These are phyloP conservation scores for Malbranchea cinnamomea DNA, from an alignment of 2,329 filamentous ascomycete species.

Conservation along the genomic window DNA sequence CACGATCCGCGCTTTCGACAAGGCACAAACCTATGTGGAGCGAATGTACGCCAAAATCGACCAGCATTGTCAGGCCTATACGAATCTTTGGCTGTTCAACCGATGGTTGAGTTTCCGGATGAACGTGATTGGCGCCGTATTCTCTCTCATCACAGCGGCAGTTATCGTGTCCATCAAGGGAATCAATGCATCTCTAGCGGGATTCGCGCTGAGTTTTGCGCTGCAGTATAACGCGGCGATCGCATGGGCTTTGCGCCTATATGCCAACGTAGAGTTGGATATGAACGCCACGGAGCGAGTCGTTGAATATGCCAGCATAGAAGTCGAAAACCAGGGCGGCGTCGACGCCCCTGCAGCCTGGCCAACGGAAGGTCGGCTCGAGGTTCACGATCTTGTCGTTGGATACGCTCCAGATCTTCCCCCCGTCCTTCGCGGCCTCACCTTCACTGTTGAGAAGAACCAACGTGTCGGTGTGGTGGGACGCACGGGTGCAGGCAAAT, in stretches of 20 bases:
- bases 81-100: constrained; percentile 58
- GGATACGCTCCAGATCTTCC: constrained; percentile 57
- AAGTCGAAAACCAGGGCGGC: constrained; percentile 51
- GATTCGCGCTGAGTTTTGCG: constrained; percentile 61
- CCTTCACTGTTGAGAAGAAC: constrained; percentile 50
- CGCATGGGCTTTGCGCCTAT: constrained; percentile 51
- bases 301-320: constrained; percentile 56
- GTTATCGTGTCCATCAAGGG: constrained; percentile 46
- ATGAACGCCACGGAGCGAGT: constrained; percentile 69
- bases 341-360: constrained; percentile 51
- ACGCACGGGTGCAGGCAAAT: constrained; percentile 65
- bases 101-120: constrained; percentile 65
- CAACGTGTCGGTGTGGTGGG: constrained; percentile 65
- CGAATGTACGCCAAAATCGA: constrained; percentile 59
- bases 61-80: constrained; percentile 48
- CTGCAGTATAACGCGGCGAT: constrained; percentile 52
- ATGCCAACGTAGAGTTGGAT: constrained; percentile 56
- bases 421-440: constrained; percentile 54
- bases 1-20: constrained; percentile 63
- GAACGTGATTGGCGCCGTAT: constrained; percentile 52
- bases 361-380: constrained; percentile 58
- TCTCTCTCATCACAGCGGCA: constrained; percentile 49
- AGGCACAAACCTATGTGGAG: constrained; percentile 49
- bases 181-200: constrained; percentile 56
- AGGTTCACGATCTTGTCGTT: constrained; percentile 58